phyloP scores from a whole-genome alignment of 768 basidiomycete species.

The Kondoa subrosea region DNA sequence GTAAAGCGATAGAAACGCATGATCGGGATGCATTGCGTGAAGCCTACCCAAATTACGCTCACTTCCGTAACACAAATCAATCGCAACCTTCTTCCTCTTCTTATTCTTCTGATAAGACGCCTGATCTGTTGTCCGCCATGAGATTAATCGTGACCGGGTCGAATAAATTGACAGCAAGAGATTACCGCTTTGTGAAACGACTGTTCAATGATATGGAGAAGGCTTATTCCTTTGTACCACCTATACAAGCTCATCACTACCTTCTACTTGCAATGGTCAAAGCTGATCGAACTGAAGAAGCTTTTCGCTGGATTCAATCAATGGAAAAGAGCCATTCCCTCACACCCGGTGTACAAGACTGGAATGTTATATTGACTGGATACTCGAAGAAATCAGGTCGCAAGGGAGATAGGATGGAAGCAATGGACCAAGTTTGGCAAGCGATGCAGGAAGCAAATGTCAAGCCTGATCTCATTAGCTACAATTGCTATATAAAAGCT shows the following conservation, averaged over 20 bases:
- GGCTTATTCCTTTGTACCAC: neutral
- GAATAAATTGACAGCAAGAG: neutral
- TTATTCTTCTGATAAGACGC: neutral
- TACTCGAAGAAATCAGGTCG: neutral
- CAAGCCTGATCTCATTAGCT: conserved; percentile 17
- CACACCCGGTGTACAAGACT: conserved; percentile 13
- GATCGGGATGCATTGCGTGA: neutral
- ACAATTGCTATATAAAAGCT: conserved; percentile 20
- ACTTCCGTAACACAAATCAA: neutral
- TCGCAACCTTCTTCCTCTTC: neutral
- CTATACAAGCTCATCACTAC: conserved; percentile 16
- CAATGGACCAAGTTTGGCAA: conserved; percentile 10
- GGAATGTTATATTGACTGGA: conserved; percentile 18
- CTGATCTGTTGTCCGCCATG: neutral
- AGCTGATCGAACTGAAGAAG: conserved; percentile 2
- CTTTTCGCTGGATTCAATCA: conserved; percentile 17
- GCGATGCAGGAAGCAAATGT: neutral
- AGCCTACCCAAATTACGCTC: neutral
- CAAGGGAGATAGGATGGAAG: conserved; percentile 10
- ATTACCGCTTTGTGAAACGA: conserved; percentile 2
- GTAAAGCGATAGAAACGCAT: neutral
- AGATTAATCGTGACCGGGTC: neutral
- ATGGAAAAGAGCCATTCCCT: conserved; percentile 6
- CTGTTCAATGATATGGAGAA: conserved; percentile 18
- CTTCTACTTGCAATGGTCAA: conserved; percentile 11